Evolutionary conservation across 176 grass and related monocot species (phyloP), one percentile per base, ranked within the genome.

Genomic region (Musa itinerans): DNA sequence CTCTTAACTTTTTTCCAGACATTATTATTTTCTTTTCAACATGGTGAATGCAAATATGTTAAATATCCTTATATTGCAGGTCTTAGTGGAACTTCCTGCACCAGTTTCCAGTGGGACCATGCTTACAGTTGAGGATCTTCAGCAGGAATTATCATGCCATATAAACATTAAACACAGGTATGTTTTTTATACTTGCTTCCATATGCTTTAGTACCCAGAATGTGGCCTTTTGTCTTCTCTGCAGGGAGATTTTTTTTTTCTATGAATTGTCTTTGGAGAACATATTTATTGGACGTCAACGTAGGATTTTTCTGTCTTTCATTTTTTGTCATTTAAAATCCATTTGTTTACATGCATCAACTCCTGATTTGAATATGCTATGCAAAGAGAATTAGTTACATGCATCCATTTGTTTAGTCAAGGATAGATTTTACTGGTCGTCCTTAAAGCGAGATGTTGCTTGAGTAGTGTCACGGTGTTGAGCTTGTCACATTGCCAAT

Each of bases 121-220:
- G 52, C 76, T 99, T 69, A 84, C 88, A 17, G 86, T 99, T 22
- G 96, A 99, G 77, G 96, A 95, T 99, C 84, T 99, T 26, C 96
- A 80, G 65, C 96, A 99, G 81, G 96, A 99, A 80, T 53, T 94
- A 24, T 78, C 79, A 68, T 99, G 96, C 81, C 93, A 86, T 73
- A 94, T 99, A 70, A 89, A 99, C 84, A 88, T 99, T 81, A 99
- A 87, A 66, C 96, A 99, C 88, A 99, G 96, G 96, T 99, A 75
- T 29, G n/a, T n/a, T 63, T 68, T 52, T 51, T 4, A 21, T 70
- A 52, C 68, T 70, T 50, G 68, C 48, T 50, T n/a, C 16, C 68
- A 50, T 69, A 70, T 48, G 17, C 17, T 43, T 19, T 10, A 9
- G 15, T 61, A 7, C 6, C 17, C n/a, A 19, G 17, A 15, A 61